These are phyloP conservation scores for Raddia guianensis DNA, from an alignment of 176 grass and related monocot species.

Conservation along the genomic window DNA sequence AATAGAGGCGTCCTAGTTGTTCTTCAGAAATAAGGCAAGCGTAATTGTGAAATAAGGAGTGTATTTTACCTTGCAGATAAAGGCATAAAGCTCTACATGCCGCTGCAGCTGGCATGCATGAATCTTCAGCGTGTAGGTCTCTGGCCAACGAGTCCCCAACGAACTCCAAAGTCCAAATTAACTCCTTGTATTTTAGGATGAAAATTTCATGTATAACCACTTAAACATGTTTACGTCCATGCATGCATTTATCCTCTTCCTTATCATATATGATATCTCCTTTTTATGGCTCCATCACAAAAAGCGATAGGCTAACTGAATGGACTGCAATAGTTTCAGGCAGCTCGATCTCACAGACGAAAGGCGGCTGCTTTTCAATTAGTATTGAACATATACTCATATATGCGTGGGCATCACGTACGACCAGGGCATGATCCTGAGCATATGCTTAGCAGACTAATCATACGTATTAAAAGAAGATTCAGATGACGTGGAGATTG, in stretches of 20 bases:
- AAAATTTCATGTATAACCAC: not conserved
- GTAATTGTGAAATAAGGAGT: not conserved
- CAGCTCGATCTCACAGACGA: not conserved
- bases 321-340: not conserved
- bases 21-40: not conserved
- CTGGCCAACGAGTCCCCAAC: not conserved
- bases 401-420: not conserved
- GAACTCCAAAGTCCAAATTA: not conserved
- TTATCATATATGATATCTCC: conserved; percentile 35
- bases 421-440: not conserved
- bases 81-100: too few species aligned
- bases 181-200: not conserved
- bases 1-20: too few species aligned
- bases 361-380: conserved; percentile 14
- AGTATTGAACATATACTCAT: too few species aligned
- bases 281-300: not conserved
- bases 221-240: not conserved
- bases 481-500: not conserved
- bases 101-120: not conserved
- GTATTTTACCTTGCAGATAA: not conserved
- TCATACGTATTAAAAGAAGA: not conserved
- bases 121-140: not conserved
- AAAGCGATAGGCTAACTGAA: conserved; percentile 28
- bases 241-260: conserved; percentile 17
- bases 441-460: not conserved